Base-by-base conservation (phyloP, 2,329 filamentous ascomycete genomes). In the Penicillium nordicum region DNA sequence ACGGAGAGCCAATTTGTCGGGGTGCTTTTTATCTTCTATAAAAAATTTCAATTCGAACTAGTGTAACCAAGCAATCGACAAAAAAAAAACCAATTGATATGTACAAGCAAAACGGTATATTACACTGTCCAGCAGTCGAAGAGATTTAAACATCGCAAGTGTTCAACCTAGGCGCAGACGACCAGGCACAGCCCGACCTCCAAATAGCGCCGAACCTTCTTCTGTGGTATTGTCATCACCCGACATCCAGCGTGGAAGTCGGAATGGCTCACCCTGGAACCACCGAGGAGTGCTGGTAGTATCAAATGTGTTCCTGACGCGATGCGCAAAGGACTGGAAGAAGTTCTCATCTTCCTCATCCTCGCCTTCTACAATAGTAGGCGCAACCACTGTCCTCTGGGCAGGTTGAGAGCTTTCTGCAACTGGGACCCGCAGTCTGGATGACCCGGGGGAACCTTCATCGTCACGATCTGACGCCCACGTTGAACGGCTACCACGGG, bases 261-360 rank as follows among this genome's bases (percentile, higher is more conserved):
- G 90, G 73, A 92, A 84, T 9, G 85, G 83, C 29, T 90, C 79
- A 27, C 89, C 88, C 64, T 86, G 83, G 61, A 96, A 78, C 92
- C 92, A 97, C 61, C 86, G 86, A 0, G 94, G 93, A 30, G 87
- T 82, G 50, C 92, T 88, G 2, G 91, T 82, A 0, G 86, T 88
- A 59, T 97, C 93, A 50, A 97, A 85, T 0, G 94, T 97, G 69
- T 99, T 99, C 74, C 87, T 89, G 65, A 99, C 87, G 36, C 93
- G 83, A 69, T 95, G 89, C 0, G 89, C 86, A 59, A 97, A 85
- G 34, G 88, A 87, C 63, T 89, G 84, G 68, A 97, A 92, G 72
- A 96, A 90, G 62, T 87, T 90, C 53, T 91, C 89, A 14, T 92
- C 86, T 32, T 89, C 87, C 1, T 84, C 87, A 1, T 84, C 80